Percentiles rank a stretch among this genome's conserved stretches.
These are phyloP conservation scores for Aspergillus brasiliensis DNA, from an alignment of 2,329 filamentous ascomycete genomes.

Conservation along the genomic window DNA sequence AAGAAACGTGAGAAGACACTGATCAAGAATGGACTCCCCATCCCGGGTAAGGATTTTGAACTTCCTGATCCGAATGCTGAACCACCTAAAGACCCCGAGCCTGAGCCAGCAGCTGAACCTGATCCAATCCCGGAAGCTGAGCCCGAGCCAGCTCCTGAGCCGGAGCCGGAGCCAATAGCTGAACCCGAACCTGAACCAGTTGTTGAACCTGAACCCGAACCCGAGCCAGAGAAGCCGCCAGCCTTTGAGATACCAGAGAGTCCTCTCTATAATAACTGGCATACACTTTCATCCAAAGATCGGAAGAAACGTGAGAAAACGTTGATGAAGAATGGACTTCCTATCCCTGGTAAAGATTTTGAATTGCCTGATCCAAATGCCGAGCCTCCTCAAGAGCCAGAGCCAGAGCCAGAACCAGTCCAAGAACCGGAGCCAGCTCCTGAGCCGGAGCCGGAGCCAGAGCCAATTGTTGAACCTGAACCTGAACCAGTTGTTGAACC, in stretches of 20 bases:
- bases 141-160: conserved; percentile 22
- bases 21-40: conserved; percentile 18
- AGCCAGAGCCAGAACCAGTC: conserved; percentile 15
- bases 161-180: conserved; percentile 20
- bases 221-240: conserved; percentile 28
- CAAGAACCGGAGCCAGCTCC: conserved; percentile 25
- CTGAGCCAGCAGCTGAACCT: conserved; percentile 21
- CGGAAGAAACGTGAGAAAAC: conserved; percentile 48
- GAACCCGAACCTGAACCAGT: conserved; percentile 33
- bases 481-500: conserved; percentile 22
- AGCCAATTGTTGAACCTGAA: conserved; percentile 32
- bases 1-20: conserved; percentile 23
- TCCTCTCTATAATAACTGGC: conserved; percentile 40
- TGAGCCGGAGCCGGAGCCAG: conserved; percentile 23
- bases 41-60: conserved; percentile 32
- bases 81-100: conserved; percentile 22
- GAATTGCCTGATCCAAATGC: conserved; percentile 27
- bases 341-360: conserved; percentile 33
- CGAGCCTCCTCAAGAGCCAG: conserved; percentile 19
- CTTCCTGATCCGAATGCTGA: conserved; percentile 19
- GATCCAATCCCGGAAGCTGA: conserved; percentile 3
- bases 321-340: conserved; percentile 30
- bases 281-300: conserved; percentile 41
- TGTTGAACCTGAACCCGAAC: conserved; percentile 34
- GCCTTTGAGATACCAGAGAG: conserved; percentile 40